A percentile compares a stretch with the other conserved stretches of the same genome.
Conservation (phyloP, 208 protist species). For the Crithidia bombi region DNA sequence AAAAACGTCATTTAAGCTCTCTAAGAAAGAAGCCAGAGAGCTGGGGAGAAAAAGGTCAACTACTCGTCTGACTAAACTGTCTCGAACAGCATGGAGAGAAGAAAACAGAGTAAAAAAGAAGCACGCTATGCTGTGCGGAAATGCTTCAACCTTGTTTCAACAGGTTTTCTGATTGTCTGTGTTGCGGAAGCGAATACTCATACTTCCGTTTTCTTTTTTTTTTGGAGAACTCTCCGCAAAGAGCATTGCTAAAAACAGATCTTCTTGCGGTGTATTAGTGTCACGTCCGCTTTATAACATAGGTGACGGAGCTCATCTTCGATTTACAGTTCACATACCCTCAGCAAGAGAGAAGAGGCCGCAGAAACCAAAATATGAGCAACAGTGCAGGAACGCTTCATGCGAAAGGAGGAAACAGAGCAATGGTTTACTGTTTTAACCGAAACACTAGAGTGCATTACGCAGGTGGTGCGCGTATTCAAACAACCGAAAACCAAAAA, state of each 20-base stretch:
- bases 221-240: background rate
- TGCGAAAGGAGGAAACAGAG: background rate
- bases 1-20: background rate
- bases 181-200: background rate
- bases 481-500: background rate
- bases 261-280: background rate
- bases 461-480: slow-evolving; percentile 8
- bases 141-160: slow-evolving; percentile 14
- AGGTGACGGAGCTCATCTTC: background rate
- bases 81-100: background rate
- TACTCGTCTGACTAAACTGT: slow-evolving; percentile 2
- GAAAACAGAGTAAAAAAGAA: slow-evolving; percentile 13
- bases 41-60: background rate
- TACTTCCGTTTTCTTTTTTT: background rate
- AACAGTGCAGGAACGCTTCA: background rate
- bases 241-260: background rate
- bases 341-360: background rate
- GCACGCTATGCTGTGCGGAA: slow-evolving; percentile 21
- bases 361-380: background rate
- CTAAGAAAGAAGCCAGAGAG: background rate
- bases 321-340: background rate
- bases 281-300: background rate
- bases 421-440: background rate
- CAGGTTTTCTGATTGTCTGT: background rate
- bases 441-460: slow-evolving; percentile 11